Percentiles rank a stretch among this genome's conserved stretches.
Conservation (phyloP, 2,329 filamentous ascomycete genomes). For the Alternaria tenuissima region DNA sequence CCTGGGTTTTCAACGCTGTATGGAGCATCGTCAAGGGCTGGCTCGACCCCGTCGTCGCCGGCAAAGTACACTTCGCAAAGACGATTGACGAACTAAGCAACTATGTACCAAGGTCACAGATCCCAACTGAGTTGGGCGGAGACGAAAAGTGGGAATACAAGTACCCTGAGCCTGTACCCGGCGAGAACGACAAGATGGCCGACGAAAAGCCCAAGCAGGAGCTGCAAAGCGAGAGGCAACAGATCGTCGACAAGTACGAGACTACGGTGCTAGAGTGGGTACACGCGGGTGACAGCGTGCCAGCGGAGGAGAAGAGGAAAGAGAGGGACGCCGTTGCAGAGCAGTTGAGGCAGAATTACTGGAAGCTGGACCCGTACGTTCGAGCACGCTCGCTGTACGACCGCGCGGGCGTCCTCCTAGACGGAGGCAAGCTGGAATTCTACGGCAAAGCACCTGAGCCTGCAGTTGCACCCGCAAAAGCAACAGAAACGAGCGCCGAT, state of each 20-base stretch:
- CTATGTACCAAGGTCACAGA: conserved; percentile 74
- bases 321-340: conserved; percentile 70
- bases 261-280: conserved; percentile 80
- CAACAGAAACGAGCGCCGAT: conserved; percentile 40
- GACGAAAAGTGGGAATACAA: conserved; percentile 84
- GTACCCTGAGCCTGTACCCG: conserved; percentile 77
- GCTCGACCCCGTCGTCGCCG: conserved; percentile 95
- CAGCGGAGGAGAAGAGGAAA: conserved; percentile 58
- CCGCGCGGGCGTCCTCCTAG: conserved; percentile 74
- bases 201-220: conserved; percentile 67
- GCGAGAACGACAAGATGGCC: conserved; percentile 80
- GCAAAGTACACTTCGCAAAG: conserved; percentile 93
- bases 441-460: conserved; percentile 60
- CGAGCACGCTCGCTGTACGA: conserved; percentile 87
- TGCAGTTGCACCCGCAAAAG: conserved; percentile 13
- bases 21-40: conserved; percentile 96
- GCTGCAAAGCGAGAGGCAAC: conserved; percentile 69
- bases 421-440: conserved; percentile 74
- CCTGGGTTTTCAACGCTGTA: conserved; percentile 97
- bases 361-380: conserved; percentile 87
- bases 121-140: conserved; percentile 85
- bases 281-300: conserved; percentile 52
- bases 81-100: conserved; percentile 78
- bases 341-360: conserved; percentile 78
- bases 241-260: conserved; percentile 78